Evolutionary conservation across 345 rosid species (phyloP).

Genomic region (Anastatica hierochuntica): DNA sequence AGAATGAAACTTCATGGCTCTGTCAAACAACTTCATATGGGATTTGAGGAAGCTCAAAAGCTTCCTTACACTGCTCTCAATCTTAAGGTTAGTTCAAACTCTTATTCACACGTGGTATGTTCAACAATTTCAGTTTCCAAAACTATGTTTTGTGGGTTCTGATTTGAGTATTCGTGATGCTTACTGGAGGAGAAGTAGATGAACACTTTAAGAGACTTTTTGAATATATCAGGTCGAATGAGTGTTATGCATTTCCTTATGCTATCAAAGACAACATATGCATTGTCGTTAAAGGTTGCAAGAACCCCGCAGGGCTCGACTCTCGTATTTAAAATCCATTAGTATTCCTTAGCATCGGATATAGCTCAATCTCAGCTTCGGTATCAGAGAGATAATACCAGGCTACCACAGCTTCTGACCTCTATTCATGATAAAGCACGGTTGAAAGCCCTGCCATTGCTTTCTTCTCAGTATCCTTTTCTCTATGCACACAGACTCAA

Average conservation of each 20-base stretch:
- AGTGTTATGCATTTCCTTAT: slow-evolving; percentile 91
- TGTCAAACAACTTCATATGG: slow-evolving; percentile 71
- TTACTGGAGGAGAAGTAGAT: slow-evolving; percentile 90
- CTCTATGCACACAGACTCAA: neutral
- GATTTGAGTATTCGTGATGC: too few relatives aligned
- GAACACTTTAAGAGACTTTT: slow-evolving; percentile 66
- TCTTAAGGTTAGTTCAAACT: slow-evolving; percentile 43
- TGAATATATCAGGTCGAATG: slow-evolving; percentile 94
- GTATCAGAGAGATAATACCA: too few relatives aligned
- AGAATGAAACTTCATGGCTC: slow-evolving; percentile 78
- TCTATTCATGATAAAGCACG: slow-evolving; percentile 92
- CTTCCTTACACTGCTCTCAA: slow-evolving; percentile 92
- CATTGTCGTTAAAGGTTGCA: slow-evolving; percentile 66
- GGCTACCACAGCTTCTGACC: slow-evolving; percentile 63
- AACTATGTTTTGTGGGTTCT: neutral
- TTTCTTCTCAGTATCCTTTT: slow-evolving; percentile 92
- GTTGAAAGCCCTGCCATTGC: slow-evolving; percentile 40
- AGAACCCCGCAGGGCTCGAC: slow-evolving; percentile 98
- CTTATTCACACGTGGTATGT: too few relatives aligned
- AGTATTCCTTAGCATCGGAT: slow-evolving; percentile 69
- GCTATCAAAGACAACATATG: slow-evolving; percentile 57
- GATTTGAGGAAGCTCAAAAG: slow-evolving; percentile 88
- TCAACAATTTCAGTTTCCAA: neutral
- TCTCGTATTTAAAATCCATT: slow-evolving; percentile 63
- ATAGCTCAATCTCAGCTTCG: slow-evolving; percentile 71